Base-by-base conservation (phyloP, 352 stramenopile species). In the Blastocystis sp. region DNA sequence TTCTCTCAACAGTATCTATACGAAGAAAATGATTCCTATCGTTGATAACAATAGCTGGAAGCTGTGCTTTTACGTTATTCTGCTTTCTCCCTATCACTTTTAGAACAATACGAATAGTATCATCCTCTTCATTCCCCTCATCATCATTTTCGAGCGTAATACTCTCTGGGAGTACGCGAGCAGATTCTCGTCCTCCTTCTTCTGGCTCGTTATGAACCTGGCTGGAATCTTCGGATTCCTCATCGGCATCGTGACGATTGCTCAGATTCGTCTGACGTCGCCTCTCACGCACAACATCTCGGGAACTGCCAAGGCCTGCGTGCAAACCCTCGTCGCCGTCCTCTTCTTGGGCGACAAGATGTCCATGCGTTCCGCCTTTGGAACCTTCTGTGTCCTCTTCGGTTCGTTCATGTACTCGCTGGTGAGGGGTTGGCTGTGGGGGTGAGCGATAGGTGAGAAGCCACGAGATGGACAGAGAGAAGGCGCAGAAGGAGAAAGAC, bases 101-200 rank as follows among this genome's bases (percentile, higher is more conserved):
- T 92, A 93, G 88, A 95, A 95, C 87, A 95, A 95, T 84, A 87
- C 92, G n/a, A 95, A 94, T 78, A 91, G 91, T 1, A 89, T 84
- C 61, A 63, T 94, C 21, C 84, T 95, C 0, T 94, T 95, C 75
- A 53, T 92, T 21, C 91, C 91, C 27, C 77, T 94, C 2, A 91
- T 95, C 32, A 46, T 91, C 4, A 69, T 89, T 32, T 93, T 93
- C 87, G 92, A 94, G 84, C 61, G 84, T 27, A 72, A 88, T 63
- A 87, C 88, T 9, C 76, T 90, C 6, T 38, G 40, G 6, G 42
- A 89, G 76, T 64, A 90, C 67, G 29, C 24, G n/a, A 29, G 64
- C 7, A 40, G 27, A 8, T 65, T 90, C n/a, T 72, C 71, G 51
- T 88, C 73, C 16, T 75, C 51, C n/a, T 11, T 88, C 42, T 94